Evolutionary conservation across 1,284 basidiomycete genomes (phyloP), one percentile per base, ranked within the genome.

Genomic region (Coniferiporia weirii): DNA sequence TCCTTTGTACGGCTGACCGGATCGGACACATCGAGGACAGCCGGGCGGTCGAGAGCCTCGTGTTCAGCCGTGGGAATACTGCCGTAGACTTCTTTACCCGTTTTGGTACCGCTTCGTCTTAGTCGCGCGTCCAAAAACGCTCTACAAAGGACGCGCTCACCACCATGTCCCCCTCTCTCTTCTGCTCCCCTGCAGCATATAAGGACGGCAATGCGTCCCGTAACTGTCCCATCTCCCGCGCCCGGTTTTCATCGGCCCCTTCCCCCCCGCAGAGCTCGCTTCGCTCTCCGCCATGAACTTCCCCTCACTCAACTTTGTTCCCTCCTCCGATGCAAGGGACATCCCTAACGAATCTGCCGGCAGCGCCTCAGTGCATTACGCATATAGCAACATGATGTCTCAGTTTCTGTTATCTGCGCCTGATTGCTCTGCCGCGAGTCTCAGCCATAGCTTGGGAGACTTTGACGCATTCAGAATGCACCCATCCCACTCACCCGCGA

Each of bases 61-160:
- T 12, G 15, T 40, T 40, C 38, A 9, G 15, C 38, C 12, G 38
- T 15, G 38, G 12, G 15, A 40, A 40, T 15, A 10, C 38, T 40
- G 8, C 15, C 8, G 38, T 9, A 15, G 3, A 9, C 38, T 40
- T 40, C 38, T 7, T 40, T 40, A 15, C 38, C 38, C 38, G 38
- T 12, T 40, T 45, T 45, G 53, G 40, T 34, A 4, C 15, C 7
- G 4, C 13, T 38, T 45, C 38, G 46, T 27, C n/a, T 15, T 20
- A n/a, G n/a, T 20, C 44, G 19, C 27, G 17, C 35, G n/a, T 44
- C 44, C 46, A 44, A 56, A 56, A 56, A 38, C 15, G 19, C 17
- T 22, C 43, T 50, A 53, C 57, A 58, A 58, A 58, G 57, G 57
- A 53, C 48, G 17, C 49, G 20, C 49, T 51, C 27, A 36, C 43